Evolutionary conservation across 176 grass and related monocot genomes (phyloP).

Genomic region (Oryza glaberrima): DNA sequence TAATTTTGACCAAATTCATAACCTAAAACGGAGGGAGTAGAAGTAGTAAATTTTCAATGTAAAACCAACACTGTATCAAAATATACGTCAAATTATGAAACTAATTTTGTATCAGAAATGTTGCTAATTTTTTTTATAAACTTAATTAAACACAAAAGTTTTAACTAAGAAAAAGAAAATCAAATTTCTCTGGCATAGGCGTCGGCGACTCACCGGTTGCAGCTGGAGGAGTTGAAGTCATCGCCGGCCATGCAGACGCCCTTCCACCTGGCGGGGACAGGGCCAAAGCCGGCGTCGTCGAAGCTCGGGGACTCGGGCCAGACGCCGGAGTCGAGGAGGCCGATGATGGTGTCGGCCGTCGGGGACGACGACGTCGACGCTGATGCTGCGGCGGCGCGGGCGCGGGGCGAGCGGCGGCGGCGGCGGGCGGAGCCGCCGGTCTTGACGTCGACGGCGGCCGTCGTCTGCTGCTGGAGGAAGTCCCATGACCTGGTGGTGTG

Average conservation of each 20-base stretch:
- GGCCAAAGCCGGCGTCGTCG: constrained; percentile 57
- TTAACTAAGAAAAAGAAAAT: no score
- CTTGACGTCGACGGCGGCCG: constrained; percentile 8
- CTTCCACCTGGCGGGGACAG: constrained; percentile 64
- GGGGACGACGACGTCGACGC: constrained; percentile 33
- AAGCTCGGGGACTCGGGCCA: constrained; percentile 97
- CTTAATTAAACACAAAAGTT: no score
- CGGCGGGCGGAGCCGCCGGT: constrained; percentile 25
- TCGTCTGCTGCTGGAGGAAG: constrained; percentile 62
- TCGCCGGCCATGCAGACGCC: constrained; percentile 73
- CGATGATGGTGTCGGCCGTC: constrained; percentile 64
- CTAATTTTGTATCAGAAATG: no score
- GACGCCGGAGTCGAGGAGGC: constrained; percentile 86
- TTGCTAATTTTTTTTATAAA: no score
- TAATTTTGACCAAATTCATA: no score
- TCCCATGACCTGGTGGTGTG: constrained; percentile 95
- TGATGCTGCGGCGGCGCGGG: not conserved
- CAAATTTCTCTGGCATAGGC: no score
- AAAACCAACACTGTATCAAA: no score
- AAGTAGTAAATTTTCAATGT: no score
- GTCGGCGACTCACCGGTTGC: constrained; percentile 54
- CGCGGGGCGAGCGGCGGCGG: not conserved
- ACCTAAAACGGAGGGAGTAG: no score
- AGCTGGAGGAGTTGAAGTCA: constrained; percentile 69
- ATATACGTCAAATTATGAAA: no score